Conservation (phyloP, 352 stramenopile species). For the Detonula confervacea region DNA sequence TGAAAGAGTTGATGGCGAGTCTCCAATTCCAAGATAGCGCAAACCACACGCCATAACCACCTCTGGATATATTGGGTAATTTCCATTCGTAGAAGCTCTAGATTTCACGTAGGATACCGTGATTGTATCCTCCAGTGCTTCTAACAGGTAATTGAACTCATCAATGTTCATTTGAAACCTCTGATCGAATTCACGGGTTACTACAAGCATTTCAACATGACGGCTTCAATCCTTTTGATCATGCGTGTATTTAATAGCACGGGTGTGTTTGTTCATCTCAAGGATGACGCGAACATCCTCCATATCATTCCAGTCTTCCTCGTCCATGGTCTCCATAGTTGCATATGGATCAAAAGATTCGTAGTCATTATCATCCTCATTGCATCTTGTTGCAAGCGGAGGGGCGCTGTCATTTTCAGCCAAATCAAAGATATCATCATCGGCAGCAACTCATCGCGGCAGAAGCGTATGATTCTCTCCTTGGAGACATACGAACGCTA, state of each 20-base stretch:
- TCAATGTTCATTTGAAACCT: not conserved
- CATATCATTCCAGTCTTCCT: not conserved
- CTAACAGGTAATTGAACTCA: not conserved
- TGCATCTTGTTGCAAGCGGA: not conserved
- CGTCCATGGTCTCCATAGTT: not conserved
- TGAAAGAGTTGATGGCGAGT: not conserved
- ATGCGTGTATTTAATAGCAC: not conserved
- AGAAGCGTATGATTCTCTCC: too few relatives aligned
- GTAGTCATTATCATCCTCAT: not conserved
- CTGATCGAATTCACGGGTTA: not conserved
- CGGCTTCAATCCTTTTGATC: not conserved
- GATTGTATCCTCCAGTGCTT: not conserved
- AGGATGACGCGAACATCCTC: not conserved
- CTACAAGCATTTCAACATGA: not conserved
- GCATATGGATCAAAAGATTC: not conserved
- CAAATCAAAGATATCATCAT: too few relatives aligned
- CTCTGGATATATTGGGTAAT: conserved; percentile 27
- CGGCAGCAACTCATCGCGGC: not conserved
- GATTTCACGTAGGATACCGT: not conserved
- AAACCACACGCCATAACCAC: conserved; percentile 17
- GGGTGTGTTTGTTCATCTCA: not conserved
- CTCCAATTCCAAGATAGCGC: not conserved
- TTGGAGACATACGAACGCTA: not conserved
- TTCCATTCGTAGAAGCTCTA: conserved; percentile 7
- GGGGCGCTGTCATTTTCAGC: not conserved